These are phyloP conservation scores for Euclidium syriacum DNA, from an alignment of 345 rosid species.

Conservation along the genomic window DNA sequence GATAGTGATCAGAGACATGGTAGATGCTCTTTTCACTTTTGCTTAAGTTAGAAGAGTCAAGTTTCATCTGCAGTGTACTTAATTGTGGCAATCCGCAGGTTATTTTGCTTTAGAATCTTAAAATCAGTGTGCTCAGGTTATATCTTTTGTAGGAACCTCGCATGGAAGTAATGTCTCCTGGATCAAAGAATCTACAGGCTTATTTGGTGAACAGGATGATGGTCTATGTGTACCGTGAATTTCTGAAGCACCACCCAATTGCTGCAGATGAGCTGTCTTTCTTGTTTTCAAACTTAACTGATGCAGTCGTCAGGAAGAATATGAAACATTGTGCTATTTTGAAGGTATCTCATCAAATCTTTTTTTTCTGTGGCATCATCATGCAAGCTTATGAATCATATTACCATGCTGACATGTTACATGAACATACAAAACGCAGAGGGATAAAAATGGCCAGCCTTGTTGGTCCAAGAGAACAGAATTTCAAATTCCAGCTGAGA, in stretches of 20 bases:
- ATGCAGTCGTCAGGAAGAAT: conserved; percentile 59
- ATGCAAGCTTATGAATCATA: conserved; percentile 4
- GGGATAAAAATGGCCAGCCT: conserved; percentile 59
- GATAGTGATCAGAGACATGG: background rate
- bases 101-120: conserved; percentile 1
- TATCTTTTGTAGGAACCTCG: conserved; percentile 71
- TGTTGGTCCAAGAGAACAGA: conserved; percentile 66
- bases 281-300: conserved; percentile 65
- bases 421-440: conserved; percentile 44
- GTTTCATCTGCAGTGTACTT: conserved; percentile 2
- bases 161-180: conserved; percentile 89
- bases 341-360: conserved; percentile 46
- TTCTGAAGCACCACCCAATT: conserved; percentile 60
- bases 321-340: conserved; percentile 64
- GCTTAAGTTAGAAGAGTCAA: background rate
- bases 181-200: conserved; percentile 70
- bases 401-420: conserved; percentile 11
- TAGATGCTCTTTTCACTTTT: conserved; percentile 3
- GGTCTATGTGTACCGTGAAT: conserved; percentile 77
- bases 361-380: conserved; percentile 38
- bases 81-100: conserved; percentile 4
- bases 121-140: background rate
- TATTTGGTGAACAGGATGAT: conserved; percentile 67
- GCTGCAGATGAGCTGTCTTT: conserved; percentile 62
- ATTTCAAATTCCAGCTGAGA: conserved; percentile 70